These are phyloP conservation scores for Cicer bijugum DNA, from an alignment of 306 rosid species.

Conservation along the genomic window DNA sequence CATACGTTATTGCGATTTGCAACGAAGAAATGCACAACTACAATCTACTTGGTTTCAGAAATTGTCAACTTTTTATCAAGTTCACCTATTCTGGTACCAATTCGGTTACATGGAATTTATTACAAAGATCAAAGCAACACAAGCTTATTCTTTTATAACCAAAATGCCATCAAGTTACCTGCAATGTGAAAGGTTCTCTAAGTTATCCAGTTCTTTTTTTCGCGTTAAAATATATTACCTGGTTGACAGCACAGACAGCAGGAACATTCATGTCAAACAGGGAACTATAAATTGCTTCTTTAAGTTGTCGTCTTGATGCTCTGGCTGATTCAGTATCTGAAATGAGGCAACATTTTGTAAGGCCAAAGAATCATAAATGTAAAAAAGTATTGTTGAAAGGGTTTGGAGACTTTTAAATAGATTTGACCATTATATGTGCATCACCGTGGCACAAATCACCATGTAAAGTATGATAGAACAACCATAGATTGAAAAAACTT, in stretches of 20 bases:
- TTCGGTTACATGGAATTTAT: not conserved
- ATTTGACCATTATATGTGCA: conserved; percentile 4
- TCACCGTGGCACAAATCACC: not conserved
- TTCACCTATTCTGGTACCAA: not conserved
- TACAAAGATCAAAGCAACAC: not conserved
- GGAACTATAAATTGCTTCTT: conserved; percentile 70
- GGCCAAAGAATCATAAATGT: not conserved
- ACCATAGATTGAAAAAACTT: conserved; percentile 2
- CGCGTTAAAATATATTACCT: conserved; percentile 53
- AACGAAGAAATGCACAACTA: not conserved
- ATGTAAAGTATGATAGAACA: not conserved
- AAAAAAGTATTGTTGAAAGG: not conserved
- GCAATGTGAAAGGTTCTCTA: not conserved
- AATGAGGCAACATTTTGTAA: conserved; percentile 34
- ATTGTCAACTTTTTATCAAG: not conserved
- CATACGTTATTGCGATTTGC: not conserved
- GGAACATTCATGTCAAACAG: conserved; percentile 90
- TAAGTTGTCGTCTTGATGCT: conserved; percentile 85
- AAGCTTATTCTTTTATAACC: not conserved
- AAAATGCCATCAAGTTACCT: not conserved
- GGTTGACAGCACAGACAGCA: conserved; percentile 86
- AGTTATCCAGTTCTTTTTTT: not conserved
- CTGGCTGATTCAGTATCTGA: conserved; percentile 84
- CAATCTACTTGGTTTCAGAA: not conserved
- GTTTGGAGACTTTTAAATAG: not conserved